Evolutionary conservation across 1,139 yeast genomes (phyloP).

Genomic region (Pichia sp.): DNA sequence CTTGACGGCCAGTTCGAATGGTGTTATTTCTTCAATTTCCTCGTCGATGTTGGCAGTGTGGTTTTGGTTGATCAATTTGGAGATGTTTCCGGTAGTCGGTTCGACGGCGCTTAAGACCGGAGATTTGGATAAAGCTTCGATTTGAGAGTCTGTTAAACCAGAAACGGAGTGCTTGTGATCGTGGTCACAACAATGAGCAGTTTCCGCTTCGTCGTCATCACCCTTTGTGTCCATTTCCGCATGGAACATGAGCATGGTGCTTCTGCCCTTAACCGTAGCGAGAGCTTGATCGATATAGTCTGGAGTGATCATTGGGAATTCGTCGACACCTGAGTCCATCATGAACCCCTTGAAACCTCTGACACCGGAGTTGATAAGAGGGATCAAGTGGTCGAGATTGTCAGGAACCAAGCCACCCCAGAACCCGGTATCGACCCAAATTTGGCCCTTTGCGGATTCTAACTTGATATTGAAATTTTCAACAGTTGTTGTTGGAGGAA

Average conservation of each 20-base stretch:
- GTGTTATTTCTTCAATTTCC: conserved; percentile 34
- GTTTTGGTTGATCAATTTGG: conserved; percentile 42
- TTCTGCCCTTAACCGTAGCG: conserved; percentile 53
- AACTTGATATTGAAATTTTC: conserved; percentile 72
- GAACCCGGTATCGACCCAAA: conserved; percentile 93
- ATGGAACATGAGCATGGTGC: conserved; percentile 85
- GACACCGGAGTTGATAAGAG: conserved; percentile 80
- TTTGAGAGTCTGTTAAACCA: conserved; percentile 48
- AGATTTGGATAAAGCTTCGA: conserved; percentile 50
- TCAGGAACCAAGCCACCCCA: conserved; percentile 95
- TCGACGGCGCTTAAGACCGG: conserved; percentile 56
- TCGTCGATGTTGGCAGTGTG: conserved; percentile 4
- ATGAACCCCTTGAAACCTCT: conserved; percentile 91
- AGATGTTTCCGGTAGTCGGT: conserved; percentile 51
- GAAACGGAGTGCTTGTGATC: conserved; percentile 12
- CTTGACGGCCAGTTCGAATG: conserved; percentile 46
- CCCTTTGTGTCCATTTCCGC: conserved; percentile 71
- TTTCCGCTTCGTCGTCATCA: conserved; percentile 2
- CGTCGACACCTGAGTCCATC: conserved; percentile 92
- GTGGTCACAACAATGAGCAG: conserved; percentile 4
- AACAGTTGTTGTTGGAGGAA: conserved; percentile 90
- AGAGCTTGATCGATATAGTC: conserved; percentile 65
- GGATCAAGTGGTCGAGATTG: conserved; percentile 65
- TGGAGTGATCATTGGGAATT: conserved; percentile 78
- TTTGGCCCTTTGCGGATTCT: conserved; percentile 73